Evolutionary conservation across 495 filamentous ascomycete species (phyloP), one percentile per base, ranked within the genome.

Genomic region (Rostrohypoxylon terebratum): DNA sequence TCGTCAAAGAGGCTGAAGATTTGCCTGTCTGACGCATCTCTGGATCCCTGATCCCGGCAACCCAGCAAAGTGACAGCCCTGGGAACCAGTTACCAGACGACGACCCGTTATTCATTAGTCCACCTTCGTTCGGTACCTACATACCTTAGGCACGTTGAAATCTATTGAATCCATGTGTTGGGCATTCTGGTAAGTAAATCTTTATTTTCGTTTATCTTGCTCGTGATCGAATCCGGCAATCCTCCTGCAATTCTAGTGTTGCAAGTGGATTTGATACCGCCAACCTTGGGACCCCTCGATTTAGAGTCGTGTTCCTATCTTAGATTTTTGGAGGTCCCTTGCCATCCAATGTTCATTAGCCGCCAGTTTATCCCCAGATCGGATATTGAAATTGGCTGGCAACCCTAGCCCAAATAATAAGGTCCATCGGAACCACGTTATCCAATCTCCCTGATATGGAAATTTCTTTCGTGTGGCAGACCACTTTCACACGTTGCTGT

Each of bases 1-100:
- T 74, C 63, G 63, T 59, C 36, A 31, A 63, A 74, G 71, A 74
- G 62, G 66, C 71, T 66, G 55, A 74, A 74, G 23, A 67, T 53
- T 69, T 48, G 42, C 66, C 38, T 70, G 48, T 51, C 33, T 69
- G 60, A 66, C 61, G 48, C 55, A 73, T 54, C 44, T 48, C 18
- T 65, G 45, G 58, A 74, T 64, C 71, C 71, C 65, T 74, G 66
- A 74, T 74, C 71, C 71, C n/a, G 51, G 71, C 23, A 69, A 4
- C 51, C 45, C 58, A 70, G 57, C 61, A 61, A 38, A 31, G 60
- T 59, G 59, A 63, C 68, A 64, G 60, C 45, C 54, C 18, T 11
- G 48, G 63, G 31, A 66, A 55, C 34, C 31, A 23, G n/a, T 50
- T 65, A 25, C 62, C 57, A 69, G 66, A 14, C 71, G 48, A 63